phyloP scores from a whole-genome alignment of 1,139 yeast genomes.

The Meyerozyma smithsonii region DNA sequence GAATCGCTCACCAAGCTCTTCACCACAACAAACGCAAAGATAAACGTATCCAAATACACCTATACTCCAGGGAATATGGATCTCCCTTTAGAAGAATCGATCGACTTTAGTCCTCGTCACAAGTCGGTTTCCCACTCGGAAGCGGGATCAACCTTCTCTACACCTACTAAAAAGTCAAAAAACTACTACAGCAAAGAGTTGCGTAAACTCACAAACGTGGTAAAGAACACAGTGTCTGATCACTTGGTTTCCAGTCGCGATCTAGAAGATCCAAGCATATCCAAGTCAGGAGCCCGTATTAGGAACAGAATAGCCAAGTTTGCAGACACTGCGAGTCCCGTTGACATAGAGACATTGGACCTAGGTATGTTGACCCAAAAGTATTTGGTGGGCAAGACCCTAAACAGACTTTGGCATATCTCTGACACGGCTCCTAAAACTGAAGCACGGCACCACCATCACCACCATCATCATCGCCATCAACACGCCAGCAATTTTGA shows the following conservation, averaged over 20 bases:
- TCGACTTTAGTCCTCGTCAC: slow-evolving; percentile 3
- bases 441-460: slow-evolving; percentile 7
- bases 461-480: slow-evolving; percentile 12
- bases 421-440: slow-evolving; percentile 1
- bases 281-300: slow-evolving; percentile 26
- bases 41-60: slow-evolving; percentile 7
- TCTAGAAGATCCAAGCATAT: slow-evolving; percentile 20
- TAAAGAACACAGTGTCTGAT: slow-evolving; percentile 74
- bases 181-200: slow-evolving; percentile 44
- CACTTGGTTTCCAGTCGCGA: slow-evolving; percentile 30
- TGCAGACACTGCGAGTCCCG: slow-evolving; percentile 32
- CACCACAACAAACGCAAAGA: slow-evolving; percentile 50
- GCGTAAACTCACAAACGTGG: slow-evolving; percentile 60
- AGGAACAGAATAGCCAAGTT: slow-evolving; percentile 34
- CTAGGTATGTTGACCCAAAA: slow-evolving; percentile 31
- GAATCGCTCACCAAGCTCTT: slow-evolving; percentile 59
- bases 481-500: slow-evolving; percentile 1
- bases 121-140: neutral
- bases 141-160: slow-evolving; percentile 16
- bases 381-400: slow-evolving; percentile 32
- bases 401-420: slow-evolving; percentile 32
- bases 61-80: neutral
- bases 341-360: slow-evolving; percentile 43
- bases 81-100: slow-evolving; percentile 3
- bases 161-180: slow-evolving; percentile 22